Conservation (phyloP, 768 basidiomycete genomes). For the Cystofilobasidium ferigula region DNA sequence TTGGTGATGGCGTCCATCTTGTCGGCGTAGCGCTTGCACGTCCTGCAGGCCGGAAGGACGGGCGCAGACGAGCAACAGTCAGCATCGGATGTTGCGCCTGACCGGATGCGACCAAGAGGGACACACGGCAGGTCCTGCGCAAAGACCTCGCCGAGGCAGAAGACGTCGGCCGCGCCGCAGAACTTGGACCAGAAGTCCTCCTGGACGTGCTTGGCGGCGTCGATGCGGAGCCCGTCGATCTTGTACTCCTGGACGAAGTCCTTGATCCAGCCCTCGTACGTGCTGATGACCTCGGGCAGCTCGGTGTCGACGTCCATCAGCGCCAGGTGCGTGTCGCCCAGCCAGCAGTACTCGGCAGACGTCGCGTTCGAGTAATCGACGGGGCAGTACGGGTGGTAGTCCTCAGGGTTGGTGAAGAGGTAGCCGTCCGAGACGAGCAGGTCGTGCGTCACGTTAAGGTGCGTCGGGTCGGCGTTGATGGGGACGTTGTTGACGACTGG, state of each 20-base stretch:
- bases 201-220: constrained; percentile 48
- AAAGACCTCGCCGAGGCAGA: constrained; percentile 71
- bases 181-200: constrained; percentile 67
- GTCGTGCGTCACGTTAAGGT: constrained; percentile 53
- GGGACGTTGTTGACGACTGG: constrained; percentile 70
- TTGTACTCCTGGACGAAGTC: constrained; percentile 57
- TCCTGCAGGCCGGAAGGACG: background rate
- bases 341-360: constrained; percentile 62
- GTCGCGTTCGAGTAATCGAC: constrained; percentile 60
- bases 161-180: constrained; percentile 62
- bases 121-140: constrained; percentile 27
- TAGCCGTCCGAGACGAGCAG: constrained; percentile 31
- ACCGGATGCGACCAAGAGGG: background rate
- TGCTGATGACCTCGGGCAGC: constrained; percentile 51
- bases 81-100: background rate
- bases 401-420: constrained; percentile 33
- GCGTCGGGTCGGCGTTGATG: constrained; percentile 38
- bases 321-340: constrained; percentile 63
- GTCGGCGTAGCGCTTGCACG: constrained; percentile 18
- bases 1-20: constrained; percentile 25
- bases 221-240: constrained; percentile 75
- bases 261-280: constrained; percentile 59
- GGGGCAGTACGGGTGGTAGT: constrained; percentile 66
- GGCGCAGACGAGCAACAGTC: background rate
- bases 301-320: constrained; percentile 70